phyloP scores from a whole-genome alignment of 495 filamentous ascomycete species.

The Aspergillus haitiensis region DNA sequence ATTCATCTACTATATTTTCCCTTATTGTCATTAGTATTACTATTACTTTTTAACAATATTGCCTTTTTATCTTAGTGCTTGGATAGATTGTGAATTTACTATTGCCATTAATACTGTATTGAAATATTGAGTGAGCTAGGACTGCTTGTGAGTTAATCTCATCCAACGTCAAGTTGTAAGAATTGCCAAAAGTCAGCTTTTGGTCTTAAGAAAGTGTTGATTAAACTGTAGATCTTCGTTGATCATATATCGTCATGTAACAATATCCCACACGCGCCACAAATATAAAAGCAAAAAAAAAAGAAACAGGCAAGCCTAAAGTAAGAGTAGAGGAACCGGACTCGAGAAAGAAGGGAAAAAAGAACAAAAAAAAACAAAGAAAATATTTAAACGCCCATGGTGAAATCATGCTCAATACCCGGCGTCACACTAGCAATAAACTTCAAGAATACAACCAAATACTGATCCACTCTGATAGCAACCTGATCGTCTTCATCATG shows the following conservation, averaged over 20 bases:
- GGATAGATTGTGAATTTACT: neutral
- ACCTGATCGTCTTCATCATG: constrained; percentile 72
- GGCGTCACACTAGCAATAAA: constrained; percentile 97
- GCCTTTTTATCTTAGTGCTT: neutral
- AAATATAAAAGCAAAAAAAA: constrained; percentile 1
- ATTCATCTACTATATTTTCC: too few species aligned
- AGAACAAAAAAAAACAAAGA: constrained; percentile 5
- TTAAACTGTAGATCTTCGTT: constrained; percentile 3
- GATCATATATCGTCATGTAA: constrained; percentile 2
- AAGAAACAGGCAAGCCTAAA: neutral
- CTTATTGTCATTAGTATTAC: neutral
- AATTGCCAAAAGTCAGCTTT: neutral
- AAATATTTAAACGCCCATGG: constrained; percentile 77
- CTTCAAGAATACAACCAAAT: constrained; percentile 95
- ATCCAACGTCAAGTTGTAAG: neutral
- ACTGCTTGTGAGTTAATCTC: too few species aligned
- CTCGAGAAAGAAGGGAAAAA: constrained; percentile 2
- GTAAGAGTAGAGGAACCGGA: neutral
- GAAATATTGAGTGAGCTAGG: too few species aligned
- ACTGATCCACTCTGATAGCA: constrained; percentile 95
- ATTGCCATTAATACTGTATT: too few species aligned
- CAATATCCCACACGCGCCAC: neutral
- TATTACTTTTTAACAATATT: neutral
- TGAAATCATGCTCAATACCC: constrained; percentile 97
- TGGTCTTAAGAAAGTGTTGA: neutral